Conservation (phyloP, 1,284 basidiomycete species). For the Meira nashicola region DNA sequence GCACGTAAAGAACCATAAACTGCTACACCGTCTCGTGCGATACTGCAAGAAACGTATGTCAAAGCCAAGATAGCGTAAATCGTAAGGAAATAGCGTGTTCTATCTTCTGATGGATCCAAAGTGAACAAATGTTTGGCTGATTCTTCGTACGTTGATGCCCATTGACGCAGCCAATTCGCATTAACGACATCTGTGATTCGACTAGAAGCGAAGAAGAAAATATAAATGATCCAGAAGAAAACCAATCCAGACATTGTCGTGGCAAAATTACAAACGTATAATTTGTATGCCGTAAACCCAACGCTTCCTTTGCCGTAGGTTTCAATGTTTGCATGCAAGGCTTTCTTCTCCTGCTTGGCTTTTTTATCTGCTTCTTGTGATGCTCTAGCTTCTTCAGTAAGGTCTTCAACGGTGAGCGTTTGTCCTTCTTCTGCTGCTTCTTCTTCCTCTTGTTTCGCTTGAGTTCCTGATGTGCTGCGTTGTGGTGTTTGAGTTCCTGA, state of each 20-base stretch:
- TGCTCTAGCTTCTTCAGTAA: slow-evolving; percentile 36
- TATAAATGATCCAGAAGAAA: slow-evolving; percentile 34
- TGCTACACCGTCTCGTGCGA: slow-evolving; percentile 37
- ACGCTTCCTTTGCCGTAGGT: slow-evolving; percentile 42
- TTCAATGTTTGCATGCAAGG: slow-evolving; percentile 40
- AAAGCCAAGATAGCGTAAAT: slow-evolving; percentile 38
- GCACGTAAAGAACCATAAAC: slow-evolving; percentile 40
- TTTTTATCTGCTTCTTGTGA: slow-evolving; percentile 36
- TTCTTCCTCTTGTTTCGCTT: too few species aligned
- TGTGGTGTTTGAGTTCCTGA: slow-evolving; percentile 7
- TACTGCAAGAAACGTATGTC: slow-evolving; percentile 35
- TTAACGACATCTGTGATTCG: slow-evolving; percentile 38
- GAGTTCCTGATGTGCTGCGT: neutral
- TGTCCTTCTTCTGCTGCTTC: slow-evolving; percentile 8
- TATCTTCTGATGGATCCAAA: slow-evolving; percentile 14
- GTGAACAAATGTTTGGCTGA: too few species aligned
- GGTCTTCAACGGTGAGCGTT: slow-evolving; percentile 37
- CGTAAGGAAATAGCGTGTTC: slow-evolving; percentile 42
- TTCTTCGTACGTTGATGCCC: slow-evolving; percentile 41
- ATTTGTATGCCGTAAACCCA: slow-evolving; percentile 35
- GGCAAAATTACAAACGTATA: slow-evolving; percentile 41
- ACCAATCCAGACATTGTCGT: slow-evolving; percentile 20
- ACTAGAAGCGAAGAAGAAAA: slow-evolving; percentile 36
- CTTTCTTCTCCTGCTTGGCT: slow-evolving; percentile 36
- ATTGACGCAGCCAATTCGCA: slow-evolving; percentile 47